Evolutionary conservation across 2,329 filamentous ascomycete genomes (phyloP).

Genomic region (Colletotrichum sp.): DNA sequence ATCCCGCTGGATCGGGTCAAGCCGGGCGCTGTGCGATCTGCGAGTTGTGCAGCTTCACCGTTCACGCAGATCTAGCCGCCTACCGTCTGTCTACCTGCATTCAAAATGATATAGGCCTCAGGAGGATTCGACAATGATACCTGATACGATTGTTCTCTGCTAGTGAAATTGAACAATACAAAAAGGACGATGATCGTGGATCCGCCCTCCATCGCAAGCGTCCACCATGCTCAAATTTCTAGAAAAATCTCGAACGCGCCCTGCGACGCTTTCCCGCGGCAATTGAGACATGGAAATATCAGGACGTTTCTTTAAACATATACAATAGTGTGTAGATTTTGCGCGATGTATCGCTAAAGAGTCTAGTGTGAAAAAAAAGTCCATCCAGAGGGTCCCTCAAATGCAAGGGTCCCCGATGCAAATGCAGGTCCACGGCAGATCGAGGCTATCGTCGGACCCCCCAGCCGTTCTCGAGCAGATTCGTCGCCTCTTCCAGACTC

Average conservation of each 20-base stretch:
- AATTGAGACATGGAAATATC: neutral
- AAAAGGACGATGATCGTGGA: neutral
- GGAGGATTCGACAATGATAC: neutral
- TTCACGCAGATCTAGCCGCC: neutral
- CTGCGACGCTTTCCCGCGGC: neutral
- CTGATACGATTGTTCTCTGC: neutral
- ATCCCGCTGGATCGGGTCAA: neutral
- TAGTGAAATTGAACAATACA: neutral
- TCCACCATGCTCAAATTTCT: neutral
- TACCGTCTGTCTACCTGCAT: neutral
- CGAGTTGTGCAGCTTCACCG: neutral
- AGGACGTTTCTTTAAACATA: neutral
- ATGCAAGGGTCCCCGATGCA: neutral
- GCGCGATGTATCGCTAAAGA: neutral
- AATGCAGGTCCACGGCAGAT: neutral
- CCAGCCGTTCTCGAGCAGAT: conserved; percentile 74
- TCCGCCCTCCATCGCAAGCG: neutral
- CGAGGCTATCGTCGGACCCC: conserved; percentile 54
- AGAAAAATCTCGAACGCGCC: neutral
- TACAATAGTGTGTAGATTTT: neutral
- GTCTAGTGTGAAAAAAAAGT: neutral
- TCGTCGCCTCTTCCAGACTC: conserved; percentile 79
- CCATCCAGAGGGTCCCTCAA: neutral
- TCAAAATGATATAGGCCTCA: neutral
- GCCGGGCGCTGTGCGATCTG: neutral